Conservation (phyloP, 2,329 filamentous ascomycete species). For the Cladosporium sp. region DNA sequence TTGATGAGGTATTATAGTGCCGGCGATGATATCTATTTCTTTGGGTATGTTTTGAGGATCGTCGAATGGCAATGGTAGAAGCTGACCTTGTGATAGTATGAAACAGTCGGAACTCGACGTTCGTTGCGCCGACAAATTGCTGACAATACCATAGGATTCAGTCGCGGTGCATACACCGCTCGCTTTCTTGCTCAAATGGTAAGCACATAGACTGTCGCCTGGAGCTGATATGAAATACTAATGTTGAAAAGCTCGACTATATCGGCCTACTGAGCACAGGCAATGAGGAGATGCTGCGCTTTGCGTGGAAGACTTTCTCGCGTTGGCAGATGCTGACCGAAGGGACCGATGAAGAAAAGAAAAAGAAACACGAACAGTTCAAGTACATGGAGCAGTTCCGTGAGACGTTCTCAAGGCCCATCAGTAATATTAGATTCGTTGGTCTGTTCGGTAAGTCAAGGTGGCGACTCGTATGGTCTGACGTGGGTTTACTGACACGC, state of each 20-base stretch:
- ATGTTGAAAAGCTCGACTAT: conserved; percentile 55
- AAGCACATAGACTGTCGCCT: not conserved
- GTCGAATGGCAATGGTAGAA: too few species aligned
- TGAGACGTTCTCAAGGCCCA: conserved; percentile 72
- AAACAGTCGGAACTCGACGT: too few species aligned
- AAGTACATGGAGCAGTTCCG: conserved; percentile 72
- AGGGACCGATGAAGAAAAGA: conserved; percentile 39
- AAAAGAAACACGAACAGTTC: conserved; percentile 54
- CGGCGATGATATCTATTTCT: conserved; percentile 31
- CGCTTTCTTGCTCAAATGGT: conserved; percentile 53
- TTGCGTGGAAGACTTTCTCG: conserved; percentile 76
- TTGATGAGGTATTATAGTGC: conserved; percentile 29
- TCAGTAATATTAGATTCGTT: conserved; percentile 66
- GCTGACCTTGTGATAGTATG: not conserved
- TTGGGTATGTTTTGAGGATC: conserved; percentile 15
- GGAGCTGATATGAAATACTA: conserved; percentile 38
- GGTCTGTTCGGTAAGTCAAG: conserved; percentile 62
- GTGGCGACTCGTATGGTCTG: too few species aligned
- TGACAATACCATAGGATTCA: conserved; percentile 21
- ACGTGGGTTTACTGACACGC: too few species aligned
- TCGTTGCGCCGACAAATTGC: not conserved
- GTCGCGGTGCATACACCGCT: conserved; percentile 30
- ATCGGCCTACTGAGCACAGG: conserved; percentile 73
- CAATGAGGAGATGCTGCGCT: conserved; percentile 78
- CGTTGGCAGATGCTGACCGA: conserved; percentile 61